A percentile compares a stretch with the other conserved stretches of the same genome.
Conservation (phyloP, 2,329 filamentous ascomycete genomes). For the Colletotrichum sp. region DNA sequence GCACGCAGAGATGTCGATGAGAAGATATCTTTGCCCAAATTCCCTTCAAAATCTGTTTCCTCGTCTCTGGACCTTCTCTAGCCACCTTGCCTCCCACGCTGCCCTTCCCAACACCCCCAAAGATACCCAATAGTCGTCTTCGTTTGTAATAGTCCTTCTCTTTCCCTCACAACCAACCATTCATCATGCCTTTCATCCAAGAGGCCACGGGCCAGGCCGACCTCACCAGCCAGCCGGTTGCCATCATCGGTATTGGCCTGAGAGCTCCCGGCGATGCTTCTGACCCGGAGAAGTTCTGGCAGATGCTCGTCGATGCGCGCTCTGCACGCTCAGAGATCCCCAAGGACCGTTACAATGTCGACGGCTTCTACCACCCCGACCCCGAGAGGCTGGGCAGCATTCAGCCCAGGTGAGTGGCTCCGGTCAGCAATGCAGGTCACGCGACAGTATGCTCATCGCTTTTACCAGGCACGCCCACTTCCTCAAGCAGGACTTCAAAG, state of each 20-base stretch:
- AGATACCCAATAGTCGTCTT: constrained; percentile 8
- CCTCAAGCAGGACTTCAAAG: constrained; percentile 31
- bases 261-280: constrained; percentile 40
- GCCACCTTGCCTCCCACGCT: neutral
- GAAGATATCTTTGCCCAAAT: neutral
- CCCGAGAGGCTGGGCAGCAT: constrained; percentile 25
- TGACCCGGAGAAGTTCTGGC: constrained; percentile 40
- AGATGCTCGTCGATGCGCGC: constrained; percentile 27
- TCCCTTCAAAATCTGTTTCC: neutral
- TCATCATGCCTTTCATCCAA: constrained; percentile 12
- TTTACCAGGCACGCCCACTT: constrained; percentile 31
- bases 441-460: neutral
- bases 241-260: constrained; percentile 43
- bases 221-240: constrained; percentile 34
- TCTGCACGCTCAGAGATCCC: constrained; percentile 24
- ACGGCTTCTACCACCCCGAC: constrained; percentile 26
- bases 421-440: neutral
- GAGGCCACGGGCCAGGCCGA: neutral
- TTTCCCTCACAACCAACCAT: neutral
- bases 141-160: neutral
- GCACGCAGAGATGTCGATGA: neutral
- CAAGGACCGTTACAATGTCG: constrained; percentile 24
- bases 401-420: constrained; percentile 3
- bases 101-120: neutral
- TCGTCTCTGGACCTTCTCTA: neutral